These are phyloP conservation scores for Abrus pulchellus DNA, from an alignment of 306 rosid species.

Conservation along the genomic window DNA sequence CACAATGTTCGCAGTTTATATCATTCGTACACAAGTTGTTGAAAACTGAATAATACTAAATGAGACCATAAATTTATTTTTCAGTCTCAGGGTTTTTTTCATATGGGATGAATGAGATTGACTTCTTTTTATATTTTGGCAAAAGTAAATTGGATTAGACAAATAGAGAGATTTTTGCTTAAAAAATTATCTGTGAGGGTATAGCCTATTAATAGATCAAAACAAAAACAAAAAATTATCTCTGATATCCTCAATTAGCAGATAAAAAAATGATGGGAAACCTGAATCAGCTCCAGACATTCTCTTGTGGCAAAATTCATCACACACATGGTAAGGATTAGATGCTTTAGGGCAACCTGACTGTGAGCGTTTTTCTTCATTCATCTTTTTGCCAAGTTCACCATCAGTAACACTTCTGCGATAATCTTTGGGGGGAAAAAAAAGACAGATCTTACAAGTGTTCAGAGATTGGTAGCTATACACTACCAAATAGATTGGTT, in stretches of 20 bases:
- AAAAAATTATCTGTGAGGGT: too few species aligned
- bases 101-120: not conserved
- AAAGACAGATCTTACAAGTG: conserved; percentile 41
- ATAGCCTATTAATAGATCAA: not conserved
- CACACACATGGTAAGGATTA: conserved; percentile 75
- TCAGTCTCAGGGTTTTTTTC: conserved; percentile 7
- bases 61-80: not conserved
- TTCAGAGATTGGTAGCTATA: conserved; percentile 37
- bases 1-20: not conserved
- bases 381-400: conserved; percentile 59
- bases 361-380: conserved; percentile 53
- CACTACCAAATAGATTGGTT: not conserved
- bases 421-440: conserved; percentile 50
- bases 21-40: conserved; percentile 13
- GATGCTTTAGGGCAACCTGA: conserved; percentile 70
- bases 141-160: not conserved
- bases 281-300: conserved; percentile 63
- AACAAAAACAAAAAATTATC: not conserved
- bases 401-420: conserved; percentile 53
- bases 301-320: conserved; percentile 56
- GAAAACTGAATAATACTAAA: conserved; percentile 9
- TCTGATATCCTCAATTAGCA: conserved; percentile 27
- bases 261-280: conserved; percentile 42
- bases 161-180: not conserved
- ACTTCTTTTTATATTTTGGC: not conserved